Percentiles rank a stretch among this genome's conserved stretches.
phyloP scores from a whole-genome alignment of 169 alveolate genomes.

The Miamiensis avidus region DNA sequence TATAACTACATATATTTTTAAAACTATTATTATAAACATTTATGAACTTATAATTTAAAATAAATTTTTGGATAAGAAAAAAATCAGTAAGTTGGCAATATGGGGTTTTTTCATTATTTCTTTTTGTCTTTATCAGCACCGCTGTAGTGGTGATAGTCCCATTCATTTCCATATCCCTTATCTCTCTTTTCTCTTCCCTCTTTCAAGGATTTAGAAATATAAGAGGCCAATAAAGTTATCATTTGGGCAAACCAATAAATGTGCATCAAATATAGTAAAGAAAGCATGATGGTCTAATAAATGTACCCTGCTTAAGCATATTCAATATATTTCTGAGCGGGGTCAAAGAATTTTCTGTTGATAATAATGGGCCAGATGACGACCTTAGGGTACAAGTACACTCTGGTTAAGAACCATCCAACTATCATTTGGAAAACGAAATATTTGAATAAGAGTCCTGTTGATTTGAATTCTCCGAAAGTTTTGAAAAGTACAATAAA shows the following conservation, averaged over 20 bases:
- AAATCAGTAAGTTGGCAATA: not conserved
- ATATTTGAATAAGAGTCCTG: not conserved
- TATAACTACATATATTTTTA: not conserved
- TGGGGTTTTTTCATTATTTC: not conserved
- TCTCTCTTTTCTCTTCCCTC: not conserved
- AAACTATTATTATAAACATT: too few species aligned
- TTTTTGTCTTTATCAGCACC: too few species aligned
- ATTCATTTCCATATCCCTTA: not conserved
- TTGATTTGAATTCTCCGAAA: not conserved
- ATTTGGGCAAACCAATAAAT: not conserved
- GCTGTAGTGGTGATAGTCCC: not conserved
- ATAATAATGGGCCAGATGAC: not conserved
- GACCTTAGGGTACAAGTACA: not conserved
- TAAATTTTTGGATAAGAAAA: not conserved
- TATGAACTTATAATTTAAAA: too few species aligned
- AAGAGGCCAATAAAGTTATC: not conserved
- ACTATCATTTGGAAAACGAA: not conserved
- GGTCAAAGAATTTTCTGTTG: not conserved
- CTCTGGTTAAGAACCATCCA: not conserved
- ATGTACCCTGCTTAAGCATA: not conserved
- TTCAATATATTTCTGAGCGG: not conserved
- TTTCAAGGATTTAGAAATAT: not conserved
- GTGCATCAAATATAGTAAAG: not conserved
- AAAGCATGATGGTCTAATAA: not conserved
- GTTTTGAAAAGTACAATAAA: not conserved